Base-by-base conservation (phyloP, 805 yeast genomes). In the Candida taoyuanica region DNA sequence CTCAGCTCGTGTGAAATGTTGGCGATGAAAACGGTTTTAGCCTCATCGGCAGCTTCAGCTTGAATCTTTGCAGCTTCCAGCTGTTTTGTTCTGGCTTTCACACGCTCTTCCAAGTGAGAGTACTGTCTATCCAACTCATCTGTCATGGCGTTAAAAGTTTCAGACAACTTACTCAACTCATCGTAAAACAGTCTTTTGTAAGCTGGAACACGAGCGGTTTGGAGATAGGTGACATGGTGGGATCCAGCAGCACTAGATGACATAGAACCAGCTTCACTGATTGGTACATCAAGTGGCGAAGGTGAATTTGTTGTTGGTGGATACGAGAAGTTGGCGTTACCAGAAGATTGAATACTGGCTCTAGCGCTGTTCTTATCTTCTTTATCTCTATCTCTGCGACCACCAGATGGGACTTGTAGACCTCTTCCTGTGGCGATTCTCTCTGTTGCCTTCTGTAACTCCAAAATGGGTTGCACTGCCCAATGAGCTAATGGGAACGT, bases 1-100 rank as follows among this genome's bases (percentile, higher is more conserved):
- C 98, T 75, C 55, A 93, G 69, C 64, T 93, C 98, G 59, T 87
- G 96, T 0, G 96, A 85, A 14, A 87, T 88, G 49, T 89, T 85
- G 2, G 96, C 96, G 52, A 87, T 81, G 57, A 87, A 87, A 6
- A 86, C 88, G 6, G 98, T 89, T 56, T 93, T 93, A 3, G 98
- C 96, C 50, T 93, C 97, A 59, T 91, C 91, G 1, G 98, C 98
- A 20, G 83, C 78, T 62, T 91, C 97, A 0, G 96, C 97, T 56
- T 82, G 85, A 21, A 83, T 73, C 51, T 86, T 85, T 8, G 96
- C 93, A 2, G 81, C 81, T 59, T 89, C 96, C 31, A 91, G 69
- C 59, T 91, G 96, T 52, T 76, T 79, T 0, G 98, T 91, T 55
- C 98, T 73, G 26, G 81, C 80, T 36, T 77, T 71, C 14, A 91